Evolutionary conservation across 192 early-diverging fungal genomes (phyloP).

Genomic region (Backusella tarrabulga): DNA sequence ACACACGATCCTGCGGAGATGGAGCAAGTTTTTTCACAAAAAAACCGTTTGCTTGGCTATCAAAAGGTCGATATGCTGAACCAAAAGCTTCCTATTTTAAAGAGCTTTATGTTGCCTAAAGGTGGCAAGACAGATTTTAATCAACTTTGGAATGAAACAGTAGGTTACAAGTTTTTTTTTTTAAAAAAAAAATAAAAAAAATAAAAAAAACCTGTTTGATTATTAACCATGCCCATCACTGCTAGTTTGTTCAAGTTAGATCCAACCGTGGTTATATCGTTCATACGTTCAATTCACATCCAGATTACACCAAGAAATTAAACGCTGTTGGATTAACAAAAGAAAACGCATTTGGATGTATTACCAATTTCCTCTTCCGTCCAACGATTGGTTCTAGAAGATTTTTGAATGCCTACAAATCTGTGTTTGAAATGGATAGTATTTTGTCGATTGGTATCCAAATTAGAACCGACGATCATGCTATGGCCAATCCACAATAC

Average conservation of each 20-base stretch:
- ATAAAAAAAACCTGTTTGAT: background rate
- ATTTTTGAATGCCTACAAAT: conserved; percentile 37
- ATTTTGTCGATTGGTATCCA: conserved; percentile 45
- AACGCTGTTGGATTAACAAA: conserved; percentile 34
- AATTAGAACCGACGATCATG: conserved; percentile 40
- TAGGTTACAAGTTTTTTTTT: conserved; percentile 1
- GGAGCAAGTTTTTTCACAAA: conserved; percentile 15
- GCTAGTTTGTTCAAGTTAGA: conserved; percentile 32
- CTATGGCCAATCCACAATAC: conserved; percentile 35
- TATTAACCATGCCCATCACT: background rate
- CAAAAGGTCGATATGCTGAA: conserved; percentile 32
- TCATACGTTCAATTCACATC: conserved; percentile 35
- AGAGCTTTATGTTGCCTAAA: conserved; percentile 24
- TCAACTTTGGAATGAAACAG: conserved; percentile 28
- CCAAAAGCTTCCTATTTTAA: conserved; percentile 20
- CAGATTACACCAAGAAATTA: conserved; percentile 27
- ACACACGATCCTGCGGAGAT: conserved; percentile 28
- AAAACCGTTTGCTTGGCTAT: conserved; percentile 12
- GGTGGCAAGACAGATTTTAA: conserved; percentile 31
- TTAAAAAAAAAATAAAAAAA: background rate
- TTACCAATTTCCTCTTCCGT: conserved; percentile 42
- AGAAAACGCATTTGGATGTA: conserved; percentile 43
- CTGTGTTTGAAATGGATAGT: conserved; percentile 34
- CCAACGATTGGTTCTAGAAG: conserved; percentile 34
- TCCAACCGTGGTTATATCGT: conserved; percentile 43